Evolutionary conservation across 1,139 yeast species (phyloP), one percentile per base, ranked within the genome.

Genomic region (Scheffersomyces stambukii): DNA sequence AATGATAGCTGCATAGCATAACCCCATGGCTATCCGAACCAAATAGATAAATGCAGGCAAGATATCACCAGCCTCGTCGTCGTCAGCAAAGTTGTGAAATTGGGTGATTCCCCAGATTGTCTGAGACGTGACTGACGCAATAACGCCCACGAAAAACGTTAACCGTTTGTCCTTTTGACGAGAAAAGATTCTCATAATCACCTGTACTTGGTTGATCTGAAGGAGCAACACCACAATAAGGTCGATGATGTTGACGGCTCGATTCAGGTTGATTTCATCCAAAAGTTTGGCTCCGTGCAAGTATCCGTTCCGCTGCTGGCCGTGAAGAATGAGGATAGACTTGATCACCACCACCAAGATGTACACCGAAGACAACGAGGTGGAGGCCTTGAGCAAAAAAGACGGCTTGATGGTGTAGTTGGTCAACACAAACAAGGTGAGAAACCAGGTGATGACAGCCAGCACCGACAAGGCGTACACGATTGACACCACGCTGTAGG

Each of bases 21-120:
- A 70, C 6, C 86, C 75, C 47, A 83, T 65, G 7, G 91, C 81
- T 21, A 86, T 83, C 37, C 93, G 70, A 22, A 86, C 73, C 33
- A 86, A 64, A 47, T 85, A 86, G 10, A 80, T 80, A 48, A 86
- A 81, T 0, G 94, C 89, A 0, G 94, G 88, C 9, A 85, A 48
- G 8, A 84, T 77, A 13, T 77, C 75, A 8, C 74, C 67, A 8
- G 75, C 70, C 32, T 70, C 72, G 30, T 59, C 57, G 10, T 52
- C 60, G 3, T 47, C 53, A 3, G 35, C 31, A 32, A 60, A 60
- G 1, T 41, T 36, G 23, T 70, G 56, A 45, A 80, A 77, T 8
- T 72, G 70, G 5, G 88, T 65, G 2, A 81, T 64, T 0, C 78
- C 86, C 86, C 89, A 81, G 7, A 83, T 64, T 1, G 75, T 64